Conservation (phyloP, 306 rosid genomes). For the Lathyrus tuberosus region DNA sequence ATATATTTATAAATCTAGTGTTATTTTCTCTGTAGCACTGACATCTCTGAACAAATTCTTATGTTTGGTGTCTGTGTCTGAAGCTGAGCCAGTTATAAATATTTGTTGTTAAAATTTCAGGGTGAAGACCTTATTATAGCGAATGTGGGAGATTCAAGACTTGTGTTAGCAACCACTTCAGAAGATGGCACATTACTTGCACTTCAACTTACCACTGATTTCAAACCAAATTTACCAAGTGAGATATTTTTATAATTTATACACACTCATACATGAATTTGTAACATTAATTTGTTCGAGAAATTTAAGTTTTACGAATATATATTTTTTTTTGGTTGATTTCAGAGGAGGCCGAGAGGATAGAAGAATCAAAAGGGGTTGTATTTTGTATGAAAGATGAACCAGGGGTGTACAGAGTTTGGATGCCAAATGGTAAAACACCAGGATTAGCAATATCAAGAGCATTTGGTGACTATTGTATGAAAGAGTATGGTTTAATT, state of each 20-base stretch:
- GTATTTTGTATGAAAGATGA: slow-evolving; percentile 69
- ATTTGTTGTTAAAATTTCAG: slow-evolving; percentile 40
- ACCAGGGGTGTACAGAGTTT: slow-evolving; percentile 71
- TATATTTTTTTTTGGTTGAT: not conserved
- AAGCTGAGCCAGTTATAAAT: too few species aligned
- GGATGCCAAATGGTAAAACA: slow-evolving; percentile 65
- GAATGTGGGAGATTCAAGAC: slow-evolving; percentile 78
- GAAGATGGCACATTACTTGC: slow-evolving; percentile 62
- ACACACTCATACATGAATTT: not conserved
- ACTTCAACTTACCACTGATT: slow-evolving; percentile 67
- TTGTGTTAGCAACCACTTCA: slow-evolving; percentile 63
- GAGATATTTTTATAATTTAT: not conserved
- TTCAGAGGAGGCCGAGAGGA: slow-evolving; percentile 75
- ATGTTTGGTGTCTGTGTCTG: too few species aligned
- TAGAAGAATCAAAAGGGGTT: slow-evolving; percentile 53
- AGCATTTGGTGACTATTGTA: slow-evolving; percentile 72
- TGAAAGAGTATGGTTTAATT: slow-evolving; percentile 71
- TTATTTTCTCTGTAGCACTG: too few species aligned
- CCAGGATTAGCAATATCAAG: slow-evolving; percentile 78
- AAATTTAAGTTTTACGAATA: not conserved
- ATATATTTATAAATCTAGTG: not conserved
- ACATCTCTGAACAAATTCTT: too few species aligned
- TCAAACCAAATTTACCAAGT: slow-evolving; percentile 76
- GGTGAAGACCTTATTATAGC: slow-evolving; percentile 65
- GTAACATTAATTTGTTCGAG: not conserved